Conservation (phyloP, 2,329 filamentous ascomycete species). For the Cordyceps cateniannulata region DNA sequence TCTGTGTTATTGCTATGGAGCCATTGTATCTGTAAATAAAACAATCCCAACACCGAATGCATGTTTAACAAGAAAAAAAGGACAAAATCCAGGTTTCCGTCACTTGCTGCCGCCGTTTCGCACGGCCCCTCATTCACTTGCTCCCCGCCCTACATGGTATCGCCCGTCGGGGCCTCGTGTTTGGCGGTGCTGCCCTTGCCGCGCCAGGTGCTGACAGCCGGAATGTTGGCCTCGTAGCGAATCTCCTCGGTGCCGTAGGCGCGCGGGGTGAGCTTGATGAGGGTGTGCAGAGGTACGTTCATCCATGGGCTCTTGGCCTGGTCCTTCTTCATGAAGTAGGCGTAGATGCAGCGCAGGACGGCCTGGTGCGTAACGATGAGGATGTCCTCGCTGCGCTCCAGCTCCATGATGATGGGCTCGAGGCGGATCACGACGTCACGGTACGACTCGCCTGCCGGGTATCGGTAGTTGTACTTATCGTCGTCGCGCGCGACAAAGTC, state of each 20-base stretch:
- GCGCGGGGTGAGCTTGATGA: slow-evolving; percentile 92
- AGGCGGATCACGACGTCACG: slow-evolving; percentile 95
- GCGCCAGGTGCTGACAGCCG: slow-evolving; percentile 92
- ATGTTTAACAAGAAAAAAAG: not conserved
- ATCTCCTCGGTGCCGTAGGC: slow-evolving; percentile 92
- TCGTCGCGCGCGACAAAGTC: slow-evolving; percentile 94
- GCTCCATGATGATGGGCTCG: slow-evolving; percentile 98
- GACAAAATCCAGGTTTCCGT: not conserved
- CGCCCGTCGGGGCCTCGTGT: slow-evolving; percentile 59
- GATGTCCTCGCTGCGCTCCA: slow-evolving; percentile 93
- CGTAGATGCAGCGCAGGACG: slow-evolving; percentile 93
- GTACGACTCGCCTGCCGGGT: slow-evolving; percentile 91
- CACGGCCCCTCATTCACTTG: not conserved
- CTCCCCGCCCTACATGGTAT: slow-evolving; percentile 23
- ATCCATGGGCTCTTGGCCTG: slow-evolving; percentile 95
- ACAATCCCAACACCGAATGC: slow-evolving; percentile 6
- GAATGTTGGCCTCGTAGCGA: slow-evolving; percentile 82
- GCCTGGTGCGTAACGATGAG: slow-evolving; percentile 98
- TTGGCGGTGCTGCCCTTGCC: slow-evolving; percentile 90
- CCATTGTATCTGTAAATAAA: not conserved
- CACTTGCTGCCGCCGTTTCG: not conserved
- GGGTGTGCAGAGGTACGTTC: slow-evolving; percentile 91
- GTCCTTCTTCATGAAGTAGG: slow-evolving; percentile 97
- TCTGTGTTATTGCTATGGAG: not conserved
- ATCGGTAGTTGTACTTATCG: slow-evolving; percentile 99